These are phyloP conservation scores for Aspergillus asperescens DNA, from an alignment of 495 filamentous ascomycete genomes.

Conservation along the genomic window DNA sequence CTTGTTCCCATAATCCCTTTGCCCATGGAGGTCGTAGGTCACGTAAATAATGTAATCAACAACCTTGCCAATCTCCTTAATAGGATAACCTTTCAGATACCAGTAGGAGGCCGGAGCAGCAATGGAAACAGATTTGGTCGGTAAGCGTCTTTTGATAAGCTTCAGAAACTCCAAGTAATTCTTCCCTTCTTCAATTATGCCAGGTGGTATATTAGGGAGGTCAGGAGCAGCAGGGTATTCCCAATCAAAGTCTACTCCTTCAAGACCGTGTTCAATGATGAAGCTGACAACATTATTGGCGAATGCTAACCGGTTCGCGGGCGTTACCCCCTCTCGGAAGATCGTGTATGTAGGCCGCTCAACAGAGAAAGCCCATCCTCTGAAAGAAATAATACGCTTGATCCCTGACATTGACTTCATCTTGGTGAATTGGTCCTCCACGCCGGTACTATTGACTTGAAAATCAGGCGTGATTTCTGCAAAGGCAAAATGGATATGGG, in stretches of 20 bases:
- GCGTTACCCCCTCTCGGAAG: slow-evolving; percentile 27
- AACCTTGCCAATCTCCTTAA: slow-evolving; percentile 17
- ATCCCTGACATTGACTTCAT: slow-evolving; percentile 19
- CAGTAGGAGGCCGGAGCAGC: slow-evolving; percentile 25
- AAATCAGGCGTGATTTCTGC: slow-evolving; percentile 26
- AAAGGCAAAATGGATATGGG: slow-evolving; percentile 46
- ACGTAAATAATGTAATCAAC: slow-evolving; percentile 36
- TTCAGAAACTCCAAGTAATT: slow-evolving; percentile 30
- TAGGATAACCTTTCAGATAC: slow-evolving; percentile 30
- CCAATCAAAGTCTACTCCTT: slow-evolving; percentile 41
- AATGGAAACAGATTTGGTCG: slow-evolving; percentile 13
- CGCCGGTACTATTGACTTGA: slow-evolving; percentile 18
- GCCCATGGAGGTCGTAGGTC: slow-evolving; percentile 34
- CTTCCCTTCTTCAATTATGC: not conserved
- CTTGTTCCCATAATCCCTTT: slow-evolving; percentile 25
- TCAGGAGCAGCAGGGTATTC: slow-evolving; percentile 38
- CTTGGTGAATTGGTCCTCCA: slow-evolving; percentile 19
- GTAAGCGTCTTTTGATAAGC: not conserved
- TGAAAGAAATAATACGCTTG: slow-evolving; percentile 41
- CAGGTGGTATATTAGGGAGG: slow-evolving; percentile 33
- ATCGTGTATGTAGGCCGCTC: slow-evolving; percentile 28
- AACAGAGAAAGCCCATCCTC: slow-evolving; percentile 47
- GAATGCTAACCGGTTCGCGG: slow-evolving; percentile 31
- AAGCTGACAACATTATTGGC: slow-evolving; percentile 32
- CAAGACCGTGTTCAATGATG: slow-evolving; percentile 26